Percentiles rank a stretch among this genome's conserved stretches.
These are phyloP conservation scores for Rhododendron vialii DNA, from an alignment of 148 eudicot genomes.

Conservation along the genomic window DNA sequence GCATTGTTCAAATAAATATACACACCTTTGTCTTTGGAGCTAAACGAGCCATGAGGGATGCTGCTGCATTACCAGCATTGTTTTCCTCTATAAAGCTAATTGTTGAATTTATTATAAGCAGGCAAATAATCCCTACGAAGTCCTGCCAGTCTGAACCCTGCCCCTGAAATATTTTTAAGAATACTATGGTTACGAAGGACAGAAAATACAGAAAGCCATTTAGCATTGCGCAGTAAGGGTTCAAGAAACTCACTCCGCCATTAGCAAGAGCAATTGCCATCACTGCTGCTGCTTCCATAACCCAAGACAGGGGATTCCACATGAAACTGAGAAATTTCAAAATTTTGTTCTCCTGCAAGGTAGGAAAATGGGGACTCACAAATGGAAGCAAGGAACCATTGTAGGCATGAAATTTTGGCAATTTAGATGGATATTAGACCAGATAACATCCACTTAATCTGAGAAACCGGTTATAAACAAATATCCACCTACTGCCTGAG, in stretches of 20 bases:
- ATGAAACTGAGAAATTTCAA: slow-evolving; percentile 76
- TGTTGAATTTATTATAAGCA: slow-evolving; percentile 59
- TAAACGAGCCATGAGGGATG: slow-evolving; percentile 64
- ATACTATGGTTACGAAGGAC: background rate
- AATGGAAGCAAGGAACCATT: background rate
- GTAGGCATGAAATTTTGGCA: background rate
- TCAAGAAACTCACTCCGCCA: slow-evolving; percentile 57
- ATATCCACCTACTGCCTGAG: background rate
- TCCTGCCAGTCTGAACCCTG: slow-evolving; percentile 79
- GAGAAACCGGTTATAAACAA: background rate
- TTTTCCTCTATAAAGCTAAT: slow-evolving; percentile 76
- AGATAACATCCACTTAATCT: background rate
- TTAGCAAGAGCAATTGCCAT: slow-evolving; percentile 78
- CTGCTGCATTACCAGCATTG: slow-evolving; percentile 79
- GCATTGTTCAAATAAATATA: background rate
- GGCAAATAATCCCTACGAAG: slow-evolving; percentile 56
- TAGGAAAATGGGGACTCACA: background rate
- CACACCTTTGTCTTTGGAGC: slow-evolving; percentile 69
- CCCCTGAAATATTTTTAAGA: slow-evolving; percentile 34
- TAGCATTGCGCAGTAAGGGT: background rate
- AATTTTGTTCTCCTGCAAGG: slow-evolving; percentile 65
- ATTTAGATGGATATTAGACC: background rate
- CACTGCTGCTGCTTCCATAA: slow-evolving; percentile 81
- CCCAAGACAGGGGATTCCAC: slow-evolving; percentile 88
- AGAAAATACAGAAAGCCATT: background rate